Evolutionary conservation across 257 asterid species (phyloP).

Genomic region (Scutellaria baicalensis): DNA sequence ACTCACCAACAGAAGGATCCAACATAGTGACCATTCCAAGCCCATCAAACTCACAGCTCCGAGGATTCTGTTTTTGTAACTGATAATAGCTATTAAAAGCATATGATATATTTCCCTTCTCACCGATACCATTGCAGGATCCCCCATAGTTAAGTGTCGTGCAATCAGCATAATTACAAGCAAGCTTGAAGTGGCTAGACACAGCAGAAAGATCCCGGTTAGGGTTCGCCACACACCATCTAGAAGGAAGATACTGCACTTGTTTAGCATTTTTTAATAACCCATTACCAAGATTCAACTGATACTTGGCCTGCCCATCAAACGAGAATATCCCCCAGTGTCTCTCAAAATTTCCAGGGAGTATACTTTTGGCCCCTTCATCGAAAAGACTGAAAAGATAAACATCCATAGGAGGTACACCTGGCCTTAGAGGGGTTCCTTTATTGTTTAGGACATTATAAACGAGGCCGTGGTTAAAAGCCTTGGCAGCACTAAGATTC

Average conservation of each 20-base stretch:
- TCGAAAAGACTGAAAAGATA: slow-evolving; percentile 85
- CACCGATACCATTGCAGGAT: slow-evolving; percentile 65
- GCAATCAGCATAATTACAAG: slow-evolving; percentile 83
- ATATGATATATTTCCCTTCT: slow-evolving; percentile 75
- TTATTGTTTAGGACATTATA: slow-evolving; percentile 45
- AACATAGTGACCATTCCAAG: slow-evolving; percentile 89
- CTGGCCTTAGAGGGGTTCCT: slow-evolving; percentile 89
- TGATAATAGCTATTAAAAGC: slow-evolving; percentile 92
- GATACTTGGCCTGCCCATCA: slow-evolving; percentile 91
- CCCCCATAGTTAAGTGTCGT: slow-evolving; percentile 85
- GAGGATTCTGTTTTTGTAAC: slow-evolving; percentile 59
- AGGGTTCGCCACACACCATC: slow-evolving; percentile 93
- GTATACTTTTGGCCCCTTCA: slow-evolving; percentile 75
- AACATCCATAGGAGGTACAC: slow-evolving; percentile 68
- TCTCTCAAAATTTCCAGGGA: slow-evolving; percentile 88
- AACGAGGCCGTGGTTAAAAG: slow-evolving; percentile 79
- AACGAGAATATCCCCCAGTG: slow-evolving; percentile 96
- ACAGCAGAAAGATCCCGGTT: slow-evolving; percentile 59
- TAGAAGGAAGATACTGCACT: slow-evolving; percentile 73
- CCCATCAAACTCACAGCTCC: slow-evolving; percentile 89
- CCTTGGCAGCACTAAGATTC: slow-evolving; percentile 70
- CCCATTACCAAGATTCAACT: slow-evolving; percentile 70
- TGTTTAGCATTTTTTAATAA: slow-evolving; percentile 56
- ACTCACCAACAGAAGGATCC: slow-evolving; percentile 77
- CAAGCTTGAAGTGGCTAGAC: slow-evolving; percentile 55